Evolutionary conservation across 1,139 yeast genomes (phyloP).

Genomic region (Debaryomyces sp.): DNA sequence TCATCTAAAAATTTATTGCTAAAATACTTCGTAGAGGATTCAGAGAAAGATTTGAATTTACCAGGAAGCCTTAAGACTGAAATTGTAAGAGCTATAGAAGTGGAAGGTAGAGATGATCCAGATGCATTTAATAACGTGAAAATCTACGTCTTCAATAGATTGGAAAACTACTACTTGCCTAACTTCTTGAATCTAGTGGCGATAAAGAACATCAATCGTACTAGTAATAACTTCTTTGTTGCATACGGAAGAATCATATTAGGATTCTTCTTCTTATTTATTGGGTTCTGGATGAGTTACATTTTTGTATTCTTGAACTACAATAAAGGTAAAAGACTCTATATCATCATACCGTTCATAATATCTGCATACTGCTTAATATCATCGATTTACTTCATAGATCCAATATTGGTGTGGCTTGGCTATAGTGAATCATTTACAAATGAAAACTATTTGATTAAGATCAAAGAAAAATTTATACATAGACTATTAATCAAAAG

Average conservation of each 20-base stretch:
- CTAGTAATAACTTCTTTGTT: slow-evolving; percentile 28
- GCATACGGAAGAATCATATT: slow-evolving; percentile 55
- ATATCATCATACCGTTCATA: slow-evolving; percentile 69
- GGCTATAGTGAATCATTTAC: slow-evolving; percentile 67
- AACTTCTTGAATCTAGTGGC: slow-evolving; percentile 80
- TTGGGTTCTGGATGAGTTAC: slow-evolving; percentile 91
- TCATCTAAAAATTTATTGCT: slow-evolving; percentile 75
- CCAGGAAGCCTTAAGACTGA: slow-evolving; percentile 69
- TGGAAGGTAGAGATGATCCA: slow-evolving; percentile 90
- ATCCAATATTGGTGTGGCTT: slow-evolving; percentile 73
- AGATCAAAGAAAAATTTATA: slow-evolving; percentile 75
- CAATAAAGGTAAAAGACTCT: slow-evolving; percentile 70
- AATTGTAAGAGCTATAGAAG: slow-evolving; percentile 68
- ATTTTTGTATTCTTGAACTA: slow-evolving; percentile 75
- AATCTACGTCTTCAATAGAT: slow-evolving; percentile 77
- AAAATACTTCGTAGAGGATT: slow-evolving; percentile 78
- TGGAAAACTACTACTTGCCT: slow-evolving; percentile 92
- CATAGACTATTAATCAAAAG: slow-evolving; percentile 62
- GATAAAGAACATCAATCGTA: slow-evolving; percentile 74
- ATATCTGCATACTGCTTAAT: slow-evolving; percentile 74
- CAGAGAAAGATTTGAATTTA: slow-evolving; percentile 73
- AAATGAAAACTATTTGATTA: slow-evolving; percentile 41
- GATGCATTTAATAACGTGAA: slow-evolving; percentile 88
- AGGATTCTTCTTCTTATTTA: slow-evolving; percentile 73
- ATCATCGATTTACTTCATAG: slow-evolving; percentile 75